Percentiles rank a stretch among this genome's conserved stretches.
Conservation (phyloP, 73 alveolate species). For the Paramecium pentaurelia region DNA sequence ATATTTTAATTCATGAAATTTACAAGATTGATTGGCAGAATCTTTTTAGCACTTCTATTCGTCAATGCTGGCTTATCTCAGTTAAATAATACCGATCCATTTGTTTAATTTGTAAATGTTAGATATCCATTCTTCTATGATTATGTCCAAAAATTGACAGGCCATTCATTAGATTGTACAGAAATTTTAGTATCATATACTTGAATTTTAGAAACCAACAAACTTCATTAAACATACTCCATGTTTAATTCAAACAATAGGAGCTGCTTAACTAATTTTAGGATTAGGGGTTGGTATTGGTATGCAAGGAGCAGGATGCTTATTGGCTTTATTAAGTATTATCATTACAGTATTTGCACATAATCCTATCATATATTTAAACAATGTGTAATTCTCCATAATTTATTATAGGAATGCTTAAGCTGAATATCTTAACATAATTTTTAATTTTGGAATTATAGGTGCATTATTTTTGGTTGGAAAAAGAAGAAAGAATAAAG, state of each 20-base stretch:
- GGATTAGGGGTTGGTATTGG: neutral
- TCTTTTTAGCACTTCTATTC: neutral
- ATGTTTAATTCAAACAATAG: neutral
- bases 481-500: neutral
- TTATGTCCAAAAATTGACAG: neutral
- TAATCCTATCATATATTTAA: neutral
- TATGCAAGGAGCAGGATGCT: neutral
- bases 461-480: constrained; percentile 10
- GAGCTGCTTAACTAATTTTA: neutral
- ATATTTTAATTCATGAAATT: neutral
- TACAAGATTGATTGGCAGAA: neutral
- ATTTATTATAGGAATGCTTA: neutral
- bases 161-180: neutral
- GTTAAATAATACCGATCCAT: neutral
- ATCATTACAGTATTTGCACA: neutral
- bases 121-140: neutral
- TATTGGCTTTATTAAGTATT: neutral
- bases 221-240: neutral
- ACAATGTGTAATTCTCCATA: neutral
- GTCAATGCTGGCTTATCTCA: neutral
- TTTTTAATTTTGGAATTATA: neutral
- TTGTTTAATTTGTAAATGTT: neutral
- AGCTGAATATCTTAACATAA: neutral
- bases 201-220: neutral
- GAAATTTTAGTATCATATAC: neutral